phyloP scores from a whole-genome alignment of 805 yeast species.

The Candida qinlingensis region DNA sequence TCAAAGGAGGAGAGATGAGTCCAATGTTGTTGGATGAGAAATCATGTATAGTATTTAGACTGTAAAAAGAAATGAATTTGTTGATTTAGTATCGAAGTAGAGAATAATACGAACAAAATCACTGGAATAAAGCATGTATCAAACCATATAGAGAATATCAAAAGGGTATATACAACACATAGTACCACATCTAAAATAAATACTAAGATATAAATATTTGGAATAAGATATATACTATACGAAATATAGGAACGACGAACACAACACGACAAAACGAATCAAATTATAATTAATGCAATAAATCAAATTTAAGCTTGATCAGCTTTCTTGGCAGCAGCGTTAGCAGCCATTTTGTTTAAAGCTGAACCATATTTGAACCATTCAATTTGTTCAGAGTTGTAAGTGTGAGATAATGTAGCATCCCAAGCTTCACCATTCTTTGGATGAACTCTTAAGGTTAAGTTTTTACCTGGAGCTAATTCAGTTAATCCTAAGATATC shows the following conservation, averaged over 20 bases:
- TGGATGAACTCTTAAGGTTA: conserved; percentile 70
- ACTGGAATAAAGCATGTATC: too few species aligned
- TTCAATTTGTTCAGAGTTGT: conserved; percentile 93
- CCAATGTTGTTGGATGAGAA: conserved; percentile 37
- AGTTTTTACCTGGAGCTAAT: conserved; percentile 89
- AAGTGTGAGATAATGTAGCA: conserved; percentile 90
- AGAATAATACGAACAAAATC: not conserved
- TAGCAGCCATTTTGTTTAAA: conserved; percentile 85
- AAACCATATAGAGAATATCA: too few species aligned
- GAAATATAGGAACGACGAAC: not conserved
- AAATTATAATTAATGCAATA: too few species aligned
- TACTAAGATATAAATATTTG: not conserved
- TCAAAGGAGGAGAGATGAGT: conserved; percentile 42
- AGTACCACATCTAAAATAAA: not conserved
- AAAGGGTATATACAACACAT: too few species aligned
- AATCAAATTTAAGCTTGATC: not conserved
- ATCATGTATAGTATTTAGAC: not conserved
- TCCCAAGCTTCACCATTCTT: conserved; percentile 80
- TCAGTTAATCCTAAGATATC: conserved; percentile 80
- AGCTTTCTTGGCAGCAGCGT: conserved; percentile 14
- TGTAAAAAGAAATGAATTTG: too few species aligned
- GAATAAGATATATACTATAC: not conserved
- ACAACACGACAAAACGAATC: not conserved
- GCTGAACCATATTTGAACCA: conserved; percentile 99
- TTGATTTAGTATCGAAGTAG: not conserved